Base-by-base conservation (phyloP, 192 early-diverging fungal species). In the Fimicolochytrium jonesii region DNA sequence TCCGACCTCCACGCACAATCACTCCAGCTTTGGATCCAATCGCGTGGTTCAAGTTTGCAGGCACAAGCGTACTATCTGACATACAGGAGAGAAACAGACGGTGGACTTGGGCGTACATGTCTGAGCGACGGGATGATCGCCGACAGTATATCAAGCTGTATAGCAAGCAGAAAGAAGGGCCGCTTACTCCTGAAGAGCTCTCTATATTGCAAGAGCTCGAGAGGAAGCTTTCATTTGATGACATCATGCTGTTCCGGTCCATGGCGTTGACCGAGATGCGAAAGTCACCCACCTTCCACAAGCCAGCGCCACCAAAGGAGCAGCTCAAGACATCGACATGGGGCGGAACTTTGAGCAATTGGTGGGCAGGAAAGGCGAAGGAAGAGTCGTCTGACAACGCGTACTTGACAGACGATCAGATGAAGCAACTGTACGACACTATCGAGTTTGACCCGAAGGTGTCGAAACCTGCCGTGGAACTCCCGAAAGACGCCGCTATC, bases 401-500 rank as follows among this genome's bases (percentile, higher is more conserved):
- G 10, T 30, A 48, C 15, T 22, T 69, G 34, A 50, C 89, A 18
- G 91, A 92, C 31, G 87, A 86, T 43, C 90, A 97, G 56, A 84
- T 90, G 48, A 84, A 92, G 61, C 88, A 94, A 70, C 78, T 97
- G 13, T 94, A 92, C 76, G 87, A 95, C 30, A 90, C 91, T 7
- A 97, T 97, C 53, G 94, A 97, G 50, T 97, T 88, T 68, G 89
- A 97, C 66, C 92, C 92, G 52, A 78, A 87, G 17, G 74, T 86
- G 0, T 80, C 85, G 0, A 59, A 86, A 6, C 67, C 75, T 2
- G 76, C 59, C 3, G 72, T 78, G 0, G 84, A 86, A 31, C 56
- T 88, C 5, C 85, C 86, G 6, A 76, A 77, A 57, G 87, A 90
- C 62, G 63, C 62, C 1, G 70, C 70, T 35, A 41, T 63, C 17